Percentiles rank a stretch among this genome's conserved stretches.
These are phyloP conservation scores for Ceratocystis huliohia DNA, from an alignment of 2,329 filamentous ascomycete genomes.

Conservation along the genomic window DNA sequence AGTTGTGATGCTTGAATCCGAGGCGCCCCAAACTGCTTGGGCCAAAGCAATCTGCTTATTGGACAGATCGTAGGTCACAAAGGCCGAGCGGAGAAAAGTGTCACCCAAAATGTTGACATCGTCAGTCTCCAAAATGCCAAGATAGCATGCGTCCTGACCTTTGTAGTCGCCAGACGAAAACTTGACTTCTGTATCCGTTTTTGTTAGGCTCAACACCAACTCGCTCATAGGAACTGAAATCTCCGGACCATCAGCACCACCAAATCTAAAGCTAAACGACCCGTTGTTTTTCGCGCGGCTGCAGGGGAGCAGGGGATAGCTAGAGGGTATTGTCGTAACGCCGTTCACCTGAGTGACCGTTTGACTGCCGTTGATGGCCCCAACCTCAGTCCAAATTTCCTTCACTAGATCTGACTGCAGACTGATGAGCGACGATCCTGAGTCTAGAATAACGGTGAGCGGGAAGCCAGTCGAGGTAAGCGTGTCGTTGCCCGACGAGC, in stretches of 20 bases:
- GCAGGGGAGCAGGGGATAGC: slow-evolving; percentile 40
- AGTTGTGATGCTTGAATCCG: slow-evolving; percentile 36
- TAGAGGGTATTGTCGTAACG: slow-evolving; percentile 21
- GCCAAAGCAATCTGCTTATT: slow-evolving; percentile 46
- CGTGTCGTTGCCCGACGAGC: slow-evolving; percentile 37
- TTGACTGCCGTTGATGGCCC: slow-evolving; percentile 34
- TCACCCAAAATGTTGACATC: slow-evolving; percentile 39
- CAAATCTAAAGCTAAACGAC: slow-evolving; percentile 43
- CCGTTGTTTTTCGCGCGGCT: slow-evolving; percentile 33
- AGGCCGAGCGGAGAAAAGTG: slow-evolving; percentile 47
- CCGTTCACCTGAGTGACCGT: neutral
- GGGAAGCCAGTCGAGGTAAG: slow-evolving; percentile 35
- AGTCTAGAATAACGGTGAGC: slow-evolving; percentile 56
- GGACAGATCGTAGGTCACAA: slow-evolving; percentile 46
- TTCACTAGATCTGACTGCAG: slow-evolving; percentile 48
- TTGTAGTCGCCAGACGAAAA: slow-evolving; percentile 32
- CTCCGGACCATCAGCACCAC: slow-evolving; percentile 35
- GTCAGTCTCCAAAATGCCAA: slow-evolving; percentile 43
- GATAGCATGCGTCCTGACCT: slow-evolving; percentile 39
- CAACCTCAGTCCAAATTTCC: slow-evolving; percentile 42
- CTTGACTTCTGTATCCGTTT: slow-evolving; percentile 22
- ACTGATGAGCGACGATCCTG: slow-evolving; percentile 60
- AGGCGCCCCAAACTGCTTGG: slow-evolving; percentile 43
- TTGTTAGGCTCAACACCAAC: slow-evolving; percentile 38
- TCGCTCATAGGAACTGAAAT: slow-evolving; percentile 45